Percentiles rank a stretch among this genome's conserved stretches.
Evolutionary conservation across 768 basidiomycete species (phyloP).

Genomic region (Crassisporium funariophilum): DNA sequence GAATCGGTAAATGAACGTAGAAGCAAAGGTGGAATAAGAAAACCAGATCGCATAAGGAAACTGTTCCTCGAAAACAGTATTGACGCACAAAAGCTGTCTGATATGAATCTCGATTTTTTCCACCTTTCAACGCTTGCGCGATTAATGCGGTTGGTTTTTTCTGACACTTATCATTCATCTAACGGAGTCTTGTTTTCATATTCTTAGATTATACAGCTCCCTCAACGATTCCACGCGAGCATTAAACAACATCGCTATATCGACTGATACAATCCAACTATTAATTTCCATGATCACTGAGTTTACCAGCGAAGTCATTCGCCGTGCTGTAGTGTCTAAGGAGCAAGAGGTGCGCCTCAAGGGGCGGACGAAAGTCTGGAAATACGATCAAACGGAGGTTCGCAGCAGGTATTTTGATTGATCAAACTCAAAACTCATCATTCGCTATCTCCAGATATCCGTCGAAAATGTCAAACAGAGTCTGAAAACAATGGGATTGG

Average conservation of each 20-base stretch:
- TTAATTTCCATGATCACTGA: slow-evolving; percentile 47
- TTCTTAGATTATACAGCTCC: slow-evolving; percentile 22
- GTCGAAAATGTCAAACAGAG: slow-evolving; percentile 48
- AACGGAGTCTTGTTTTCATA: background rate
- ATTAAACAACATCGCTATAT: slow-evolving; percentile 40
- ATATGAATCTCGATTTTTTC: slow-evolving; percentile 51
- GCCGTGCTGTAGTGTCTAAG: slow-evolving; percentile 52
- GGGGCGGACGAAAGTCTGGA: slow-evolving; percentile 62
- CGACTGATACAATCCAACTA: slow-evolving; percentile 48
- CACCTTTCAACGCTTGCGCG: slow-evolving; percentile 41
- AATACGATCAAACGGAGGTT: slow-evolving; percentile 46
- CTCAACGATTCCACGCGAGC: slow-evolving; percentile 23
- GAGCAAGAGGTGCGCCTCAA: slow-evolving; percentile 64
- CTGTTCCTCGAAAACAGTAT: slow-evolving; percentile 47
- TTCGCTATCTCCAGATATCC: slow-evolving; percentile 38
- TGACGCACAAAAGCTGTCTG: slow-evolving; percentile 41
- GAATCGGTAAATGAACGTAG: slow-evolving; percentile 9
- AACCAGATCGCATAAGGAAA: slow-evolving; percentile 44
- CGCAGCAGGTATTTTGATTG: slow-evolving; percentile 5
- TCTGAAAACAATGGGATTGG: slow-evolving; percentile 47
- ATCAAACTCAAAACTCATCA: background rate
- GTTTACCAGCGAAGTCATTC: slow-evolving; percentile 55
- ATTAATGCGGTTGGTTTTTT: slow-evolving; percentile 39
- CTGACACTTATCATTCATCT: background rate
- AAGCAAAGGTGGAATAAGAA: slow-evolving; percentile 41